phyloP scores from a whole-genome alignment of 495 filamentous ascomycete genomes.

The Astrocystis sublimbata region DNA sequence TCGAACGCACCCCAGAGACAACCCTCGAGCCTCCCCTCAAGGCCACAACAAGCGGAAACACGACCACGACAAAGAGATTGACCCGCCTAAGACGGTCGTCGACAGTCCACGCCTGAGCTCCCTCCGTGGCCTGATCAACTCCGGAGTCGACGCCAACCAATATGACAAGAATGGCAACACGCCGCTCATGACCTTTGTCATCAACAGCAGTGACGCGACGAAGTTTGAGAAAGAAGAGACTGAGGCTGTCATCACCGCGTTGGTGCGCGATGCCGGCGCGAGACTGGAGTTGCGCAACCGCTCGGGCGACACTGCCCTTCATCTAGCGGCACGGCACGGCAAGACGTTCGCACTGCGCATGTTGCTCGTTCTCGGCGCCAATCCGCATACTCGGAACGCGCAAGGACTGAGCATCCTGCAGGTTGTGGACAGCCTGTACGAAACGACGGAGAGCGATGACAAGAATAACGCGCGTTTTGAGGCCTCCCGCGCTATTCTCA shows the following conservation, averaged over 20 bases:
- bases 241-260: conserved; percentile 35
- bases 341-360: conserved; percentile 45
- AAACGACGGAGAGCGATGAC: conserved; percentile 25
- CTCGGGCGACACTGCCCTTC: conserved; percentile 47
- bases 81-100: background rate
- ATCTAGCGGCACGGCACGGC: conserved; percentile 46
- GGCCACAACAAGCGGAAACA: conserved; percentile 28
- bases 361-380: conserved; percentile 45
- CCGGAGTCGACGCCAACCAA: conserved; percentile 43
- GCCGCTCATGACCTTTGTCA: conserved; percentile 49
- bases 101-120: conserved; percentile 29
- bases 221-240: conserved; percentile 39
- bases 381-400: conserved; percentile 44
- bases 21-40: background rate
- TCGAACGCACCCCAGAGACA: background rate
- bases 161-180: conserved; percentile 46
- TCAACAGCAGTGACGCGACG: conserved; percentile 41
- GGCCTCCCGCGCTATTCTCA: conserved; percentile 31
- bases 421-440: conserved; percentile 35
- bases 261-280: conserved; percentile 35
- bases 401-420: conserved; percentile 40
- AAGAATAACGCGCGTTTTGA: conserved; percentile 29
- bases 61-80: conserved; percentile 25
- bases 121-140: conserved; percentile 36
- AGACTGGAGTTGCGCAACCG: conserved; percentile 45